Percentiles rank a stretch among this genome's conserved stretches.
phyloP scores from a whole-genome alignment of 345 rosid species.

The Lepidium didymum region DNA sequence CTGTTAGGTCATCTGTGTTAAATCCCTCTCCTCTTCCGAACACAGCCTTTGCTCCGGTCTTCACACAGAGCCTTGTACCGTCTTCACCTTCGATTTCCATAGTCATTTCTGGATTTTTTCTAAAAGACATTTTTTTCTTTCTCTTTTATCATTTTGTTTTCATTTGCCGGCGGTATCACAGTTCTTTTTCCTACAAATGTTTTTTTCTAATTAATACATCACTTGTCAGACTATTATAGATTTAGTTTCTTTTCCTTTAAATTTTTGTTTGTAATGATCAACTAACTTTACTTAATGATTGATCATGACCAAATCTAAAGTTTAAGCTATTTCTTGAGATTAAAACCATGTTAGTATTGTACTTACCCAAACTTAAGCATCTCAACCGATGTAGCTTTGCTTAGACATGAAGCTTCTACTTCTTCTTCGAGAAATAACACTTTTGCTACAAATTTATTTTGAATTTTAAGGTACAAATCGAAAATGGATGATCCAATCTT shows the following conservation, averaged over 20 bases:
- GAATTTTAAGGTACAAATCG: neutral
- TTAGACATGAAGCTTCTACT: constrained; percentile 12
- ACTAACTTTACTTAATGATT: too few species aligned
- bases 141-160: neutral
- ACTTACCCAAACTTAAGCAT: neutral
- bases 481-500: neutral
- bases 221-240: neutral
- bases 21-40: constrained; percentile 64
- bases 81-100: constrained; percentile 76
- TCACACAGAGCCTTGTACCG: constrained; percentile 40
- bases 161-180: neutral
- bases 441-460: neutral
- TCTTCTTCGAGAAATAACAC: neutral
- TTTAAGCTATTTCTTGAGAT: constrained; percentile 1
- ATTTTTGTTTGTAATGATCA: too few species aligned
- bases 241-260: neutral
- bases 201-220: neutral
- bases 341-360: neutral
- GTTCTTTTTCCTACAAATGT: neutral
- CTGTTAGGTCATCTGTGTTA: constrained; percentile 40
- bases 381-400: constrained; percentile 15
- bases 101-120: neutral
- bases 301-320: too few species aligned
- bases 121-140: neutral
- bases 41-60: constrained; percentile 14